Evolutionary conservation across 2,329 filamentous ascomycete genomes (phyloP), one percentile per base, ranked within the genome.

Genomic region (Colletotrichum phormii): DNA sequence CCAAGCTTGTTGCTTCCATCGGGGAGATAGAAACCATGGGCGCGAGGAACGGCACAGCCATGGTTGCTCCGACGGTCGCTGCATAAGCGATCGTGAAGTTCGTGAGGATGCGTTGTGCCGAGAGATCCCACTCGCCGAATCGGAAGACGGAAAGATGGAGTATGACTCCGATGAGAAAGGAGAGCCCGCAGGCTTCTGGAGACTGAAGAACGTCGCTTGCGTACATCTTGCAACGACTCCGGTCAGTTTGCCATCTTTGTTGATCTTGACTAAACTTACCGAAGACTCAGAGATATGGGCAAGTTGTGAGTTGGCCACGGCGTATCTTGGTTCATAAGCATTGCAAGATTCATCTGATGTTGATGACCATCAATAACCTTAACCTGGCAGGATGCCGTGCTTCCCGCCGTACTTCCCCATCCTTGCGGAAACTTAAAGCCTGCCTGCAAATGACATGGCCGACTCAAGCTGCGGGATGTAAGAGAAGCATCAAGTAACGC

Each of bases 121-220:
- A 33, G 13, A 75, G 15, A 35, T 80, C 79, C 77, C 78, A 78
- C 49, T 80, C 79, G 9, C 79, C 77, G 2, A 67, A 54, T 2
- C 74, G 74, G 49, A 77, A 79, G 8, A 76, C 24, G 29, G 74
- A 66, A 9, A 75, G 11, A 29, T 80, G 75, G 3, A 68, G 11
- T 0, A 62, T n/a, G 2, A 62, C 54, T 3, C 75, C 74, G 15
- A 65, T 35, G 24, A 29, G 9, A 12, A 76, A 75, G 5, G 51
- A 68, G 2, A 63, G 13, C 51, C 58, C 58, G 18, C 26, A 15
- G 18, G 64, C 49, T 37, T 42, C 37, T 6, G 35, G 29, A 2
- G 8, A 26, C 24, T 5, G 6, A n/a, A 71, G 6, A 29, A 58
- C 7, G 18, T 68, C 24, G 4, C 18, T 68, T 7, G 31, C 51